A percentile compares a stretch with the other conserved stretches of the same genome.
Evolutionary conservation across 192 early-diverging fungal genomes (phyloP).

Genomic region (Pecoramyces ruminantium): DNA sequence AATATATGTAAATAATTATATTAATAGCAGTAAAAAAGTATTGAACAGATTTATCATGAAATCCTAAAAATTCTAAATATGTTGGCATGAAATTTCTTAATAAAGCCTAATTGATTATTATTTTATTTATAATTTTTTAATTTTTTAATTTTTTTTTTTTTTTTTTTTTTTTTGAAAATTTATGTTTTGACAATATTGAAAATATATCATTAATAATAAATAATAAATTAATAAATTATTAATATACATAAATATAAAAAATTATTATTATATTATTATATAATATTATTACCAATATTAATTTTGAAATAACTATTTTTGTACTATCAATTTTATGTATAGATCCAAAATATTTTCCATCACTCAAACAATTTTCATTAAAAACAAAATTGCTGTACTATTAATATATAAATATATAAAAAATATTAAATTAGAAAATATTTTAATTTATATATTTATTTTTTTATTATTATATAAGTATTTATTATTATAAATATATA

Average conservation of each 20-base stretch:
- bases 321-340: not conserved
- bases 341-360: not conserved
- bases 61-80: too few species aligned
- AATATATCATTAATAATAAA: too few species aligned
- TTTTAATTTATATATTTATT: not conserved
- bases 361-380: not conserved
- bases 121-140: too few species aligned
- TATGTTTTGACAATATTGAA: too few species aligned
- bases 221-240: not conserved
- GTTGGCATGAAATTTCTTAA: too few species aligned
- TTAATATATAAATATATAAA: not conserved
- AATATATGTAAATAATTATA: not conserved
- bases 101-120: too few species aligned
- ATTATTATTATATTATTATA: not conserved
- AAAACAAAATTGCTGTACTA: not conserved
- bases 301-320: not conserved
- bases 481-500: too few species aligned
- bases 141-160: too few species aligned
- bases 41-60: too few species aligned
- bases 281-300: not conserved
- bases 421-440: not conserved
- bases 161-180: too few species aligned
- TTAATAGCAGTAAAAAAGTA: too few species aligned
- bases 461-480: too few species aligned
- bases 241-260: not conserved